These are phyloP conservation scores for Hypomontagnella submonticulosa DNA, from an alignment of 495 filamentous ascomycete genomes.

Conservation along the genomic window DNA sequence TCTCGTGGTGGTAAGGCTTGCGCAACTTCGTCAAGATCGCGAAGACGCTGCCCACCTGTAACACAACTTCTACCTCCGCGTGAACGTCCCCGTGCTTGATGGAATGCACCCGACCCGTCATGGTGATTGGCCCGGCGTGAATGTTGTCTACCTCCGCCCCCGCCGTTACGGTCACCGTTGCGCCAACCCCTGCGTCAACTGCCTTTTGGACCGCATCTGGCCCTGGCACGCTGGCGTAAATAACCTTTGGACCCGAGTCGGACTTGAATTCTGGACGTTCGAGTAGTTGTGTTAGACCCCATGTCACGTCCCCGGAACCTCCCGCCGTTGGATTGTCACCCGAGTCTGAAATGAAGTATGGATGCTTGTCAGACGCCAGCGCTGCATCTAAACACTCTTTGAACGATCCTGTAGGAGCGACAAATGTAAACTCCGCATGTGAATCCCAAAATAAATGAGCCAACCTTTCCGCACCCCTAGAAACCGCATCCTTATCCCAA, in stretches of 20 bases:
- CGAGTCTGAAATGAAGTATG: conserved; percentile 69
- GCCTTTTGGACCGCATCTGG: conserved; percentile 59
- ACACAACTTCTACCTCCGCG: conserved; percentile 62
- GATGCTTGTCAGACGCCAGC: conserved; percentile 55
- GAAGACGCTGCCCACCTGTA: conserved; percentile 64
- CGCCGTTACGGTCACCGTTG: conserved; percentile 63
- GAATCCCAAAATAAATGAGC: conserved; percentile 63
- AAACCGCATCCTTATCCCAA: conserved; percentile 55
- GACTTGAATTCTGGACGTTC: conserved; percentile 59
- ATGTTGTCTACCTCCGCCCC: conserved; percentile 65
- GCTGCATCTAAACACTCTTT: conserved; percentile 61
- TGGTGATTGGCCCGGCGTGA: conserved; percentile 63
- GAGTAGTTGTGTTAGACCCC: conserved; percentile 61
- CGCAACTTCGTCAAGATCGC: conserved; percentile 66
- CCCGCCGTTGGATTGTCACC: conserved; percentile 69
- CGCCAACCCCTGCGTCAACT: conserved; percentile 60
- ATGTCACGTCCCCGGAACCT: conserved; percentile 67
- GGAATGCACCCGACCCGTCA: conserved; percentile 64
- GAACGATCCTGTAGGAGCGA: conserved; percentile 64
- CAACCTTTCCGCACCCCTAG: conserved; percentile 55
- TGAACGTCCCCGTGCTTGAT: conserved; percentile 64
- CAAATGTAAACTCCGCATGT: conserved; percentile 62
- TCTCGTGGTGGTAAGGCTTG: conserved; percentile 68
- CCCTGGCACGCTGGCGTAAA: conserved; percentile 68
- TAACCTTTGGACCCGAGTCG: conserved; percentile 54